A percentile compares a stretch with the other conserved stretches of the same genome.
Evolutionary conservation across 495 filamentous ascomycete species (phyloP).

Genomic region (Letharia columbiana): DNA sequence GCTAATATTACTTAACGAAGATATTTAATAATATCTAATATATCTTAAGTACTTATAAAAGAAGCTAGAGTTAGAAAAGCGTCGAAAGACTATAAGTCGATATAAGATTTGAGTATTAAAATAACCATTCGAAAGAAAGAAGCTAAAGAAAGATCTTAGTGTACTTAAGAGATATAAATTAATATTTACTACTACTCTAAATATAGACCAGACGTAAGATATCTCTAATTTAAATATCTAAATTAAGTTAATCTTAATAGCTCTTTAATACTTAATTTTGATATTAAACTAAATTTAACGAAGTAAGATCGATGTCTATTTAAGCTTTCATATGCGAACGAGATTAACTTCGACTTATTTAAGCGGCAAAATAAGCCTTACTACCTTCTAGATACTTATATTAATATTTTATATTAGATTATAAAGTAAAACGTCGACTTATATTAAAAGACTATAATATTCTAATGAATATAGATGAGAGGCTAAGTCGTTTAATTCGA

Average conservation of each 20-base stretch:
- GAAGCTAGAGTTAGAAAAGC: no score
- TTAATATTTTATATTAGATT: conserved; percentile 31
- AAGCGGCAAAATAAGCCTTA: conserved; percentile 22
- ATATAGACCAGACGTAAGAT: conserved; percentile 1
- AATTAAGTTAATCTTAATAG: background rate
- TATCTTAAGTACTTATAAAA: no score
- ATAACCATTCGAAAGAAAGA: no score
- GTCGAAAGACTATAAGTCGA: no score
- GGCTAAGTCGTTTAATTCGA: background rate
- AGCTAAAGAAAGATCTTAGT: no score
- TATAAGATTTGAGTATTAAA: no score
- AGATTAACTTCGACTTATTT: conserved; percentile 26
- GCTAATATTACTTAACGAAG: no score
- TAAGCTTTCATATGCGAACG: conserved; percentile 13
- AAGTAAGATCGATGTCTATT: conserved; percentile 11
- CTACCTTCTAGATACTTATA: conserved; percentile 32
- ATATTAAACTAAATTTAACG: conserved; percentile 1
- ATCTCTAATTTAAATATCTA: background rate
- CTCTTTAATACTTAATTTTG: background rate
- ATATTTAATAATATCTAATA: no score
- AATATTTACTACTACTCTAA: background rate
- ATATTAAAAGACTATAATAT: conserved; percentile 32
- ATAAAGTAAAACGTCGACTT: conserved; percentile 39
- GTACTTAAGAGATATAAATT: no score
- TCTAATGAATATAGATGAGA: background rate